These are phyloP conservation scores for Tephrocybe sp. DNA, from an alignment of 768 basidiomycete species.

Conservation along the genomic window DNA sequence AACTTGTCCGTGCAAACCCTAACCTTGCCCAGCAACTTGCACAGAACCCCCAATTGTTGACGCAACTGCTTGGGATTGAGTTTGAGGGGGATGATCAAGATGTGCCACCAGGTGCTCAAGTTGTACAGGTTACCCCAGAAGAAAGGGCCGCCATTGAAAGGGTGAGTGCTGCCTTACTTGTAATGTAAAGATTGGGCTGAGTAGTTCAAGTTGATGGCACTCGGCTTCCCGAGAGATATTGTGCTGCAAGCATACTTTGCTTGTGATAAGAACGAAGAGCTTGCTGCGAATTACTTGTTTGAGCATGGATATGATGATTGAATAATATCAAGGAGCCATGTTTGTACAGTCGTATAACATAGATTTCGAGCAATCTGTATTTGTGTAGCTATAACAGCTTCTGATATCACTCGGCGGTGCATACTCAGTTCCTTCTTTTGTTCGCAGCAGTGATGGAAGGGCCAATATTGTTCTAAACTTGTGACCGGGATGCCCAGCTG, in stretches of 20 bases:
- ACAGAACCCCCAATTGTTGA: slow-evolving; percentile 67
- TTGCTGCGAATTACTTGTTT: slow-evolving; percentile 93
- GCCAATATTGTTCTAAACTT: neutral
- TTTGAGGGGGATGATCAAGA: slow-evolving; percentile 39
- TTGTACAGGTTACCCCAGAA: slow-evolving; percentile 79
- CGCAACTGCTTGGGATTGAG: slow-evolving; percentile 57
- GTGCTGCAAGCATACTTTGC: slow-evolving; percentile 92
- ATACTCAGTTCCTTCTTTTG: neutral
- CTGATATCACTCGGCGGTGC: neutral
- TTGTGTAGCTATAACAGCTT: neutral
- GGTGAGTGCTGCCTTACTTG: slow-evolving; percentile 45
- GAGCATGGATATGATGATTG: slow-evolving; percentile 62
- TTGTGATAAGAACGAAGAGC: slow-evolving; percentile 95
- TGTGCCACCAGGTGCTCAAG: slow-evolving; percentile 51
- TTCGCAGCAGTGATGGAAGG: neutral
- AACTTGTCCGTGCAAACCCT: slow-evolving; percentile 74
- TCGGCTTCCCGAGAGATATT: slow-evolving; percentile 81
- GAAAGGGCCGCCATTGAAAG: slow-evolving; percentile 88
- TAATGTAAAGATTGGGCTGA: neutral
- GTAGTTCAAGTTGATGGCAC: slow-evolving; percentile 67
- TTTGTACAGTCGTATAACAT: too few relatives aligned
- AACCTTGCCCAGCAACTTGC: slow-evolving; percentile 65
- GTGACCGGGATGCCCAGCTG: slow-evolving; percentile 7
- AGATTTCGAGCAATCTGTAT: neutral
- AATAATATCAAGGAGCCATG: neutral